Conservation (phyloP, 305 asterid species). For the Solanum hybrid region DNA sequence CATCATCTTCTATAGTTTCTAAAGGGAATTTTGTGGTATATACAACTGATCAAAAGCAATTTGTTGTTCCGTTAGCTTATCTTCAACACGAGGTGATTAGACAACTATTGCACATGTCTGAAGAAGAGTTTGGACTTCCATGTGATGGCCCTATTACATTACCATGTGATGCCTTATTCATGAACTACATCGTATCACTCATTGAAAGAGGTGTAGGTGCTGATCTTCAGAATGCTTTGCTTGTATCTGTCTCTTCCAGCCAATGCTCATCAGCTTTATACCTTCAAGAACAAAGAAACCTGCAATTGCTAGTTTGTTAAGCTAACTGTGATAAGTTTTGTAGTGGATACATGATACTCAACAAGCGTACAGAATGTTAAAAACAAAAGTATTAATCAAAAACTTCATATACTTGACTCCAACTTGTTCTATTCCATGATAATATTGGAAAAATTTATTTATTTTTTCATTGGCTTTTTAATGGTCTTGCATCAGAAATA, state of each 20-base stretch:
- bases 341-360: background rate
- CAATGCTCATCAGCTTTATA: background rate
- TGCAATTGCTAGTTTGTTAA: background rate
- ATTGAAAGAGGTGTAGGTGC: background rate
- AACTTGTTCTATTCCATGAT: background rate
- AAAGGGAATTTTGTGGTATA: background rate
- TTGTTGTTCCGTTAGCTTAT: background rate
- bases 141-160: background rate
- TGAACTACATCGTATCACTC: background rate
- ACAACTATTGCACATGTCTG: background rate
- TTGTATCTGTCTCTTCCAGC: background rate
- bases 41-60: background rate
- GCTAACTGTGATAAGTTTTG: background rate
- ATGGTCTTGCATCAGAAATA: background rate
- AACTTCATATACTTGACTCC: background rate
- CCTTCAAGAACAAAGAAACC: background rate
- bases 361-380: background rate
- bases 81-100: background rate
- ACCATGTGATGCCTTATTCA: background rate
- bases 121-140: background rate
- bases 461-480: background rate
- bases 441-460: background rate
- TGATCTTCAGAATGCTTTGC: background rate
- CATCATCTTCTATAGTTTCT: background rate
- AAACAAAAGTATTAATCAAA: background rate